These are phyloP conservation scores for Metschnikowia lochheadii DNA, from an alignment of 805 yeast species.

Conservation along the genomic window DNA sequence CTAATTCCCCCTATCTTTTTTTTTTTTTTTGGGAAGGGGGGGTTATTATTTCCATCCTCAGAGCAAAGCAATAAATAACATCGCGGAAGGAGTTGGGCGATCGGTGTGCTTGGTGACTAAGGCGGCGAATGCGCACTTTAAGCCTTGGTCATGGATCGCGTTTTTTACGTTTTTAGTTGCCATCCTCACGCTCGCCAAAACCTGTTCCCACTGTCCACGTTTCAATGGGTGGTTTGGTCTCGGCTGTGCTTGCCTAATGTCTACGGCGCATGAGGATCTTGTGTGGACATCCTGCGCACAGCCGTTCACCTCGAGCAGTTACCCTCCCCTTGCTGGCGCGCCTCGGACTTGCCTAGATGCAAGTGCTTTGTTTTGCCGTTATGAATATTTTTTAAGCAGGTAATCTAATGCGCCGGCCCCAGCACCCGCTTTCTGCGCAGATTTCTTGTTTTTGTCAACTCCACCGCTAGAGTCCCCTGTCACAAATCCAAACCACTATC, in stretches of 20 bases:
- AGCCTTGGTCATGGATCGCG: neutral
- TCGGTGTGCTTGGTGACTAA: neutral
- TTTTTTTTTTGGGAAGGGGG: too few relatives aligned
- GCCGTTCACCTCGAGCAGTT: constrained; percentile 1
- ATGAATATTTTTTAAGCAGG: constrained; percentile 4
- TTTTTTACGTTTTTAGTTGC: neutral
- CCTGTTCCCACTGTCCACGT: neutral
- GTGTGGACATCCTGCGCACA: neutral
- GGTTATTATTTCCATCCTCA: neutral
- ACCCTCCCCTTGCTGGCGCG: constrained; percentile 5
- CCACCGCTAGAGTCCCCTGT: neutral
- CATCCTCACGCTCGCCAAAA: neutral
- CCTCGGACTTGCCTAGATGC: constrained; percentile 4
- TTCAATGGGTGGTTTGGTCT: neutral
- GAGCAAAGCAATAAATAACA: neutral
- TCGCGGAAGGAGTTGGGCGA: neutral
- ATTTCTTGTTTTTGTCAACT: constrained; percentile 1
- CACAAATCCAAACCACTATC: neutral
- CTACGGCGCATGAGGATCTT: neutral
- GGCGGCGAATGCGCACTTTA: neutral
- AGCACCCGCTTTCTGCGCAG: constrained; percentile 1
- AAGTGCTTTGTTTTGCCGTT: constrained; percentile 4
- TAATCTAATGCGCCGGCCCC: neutral
- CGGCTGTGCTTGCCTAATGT: neutral
- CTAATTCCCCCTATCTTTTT: too few relatives aligned